These are phyloP conservation scores for Xylaria palmicola DNA, from an alignment of 495 filamentous ascomycete genomes.

Conservation along the genomic window DNA sequence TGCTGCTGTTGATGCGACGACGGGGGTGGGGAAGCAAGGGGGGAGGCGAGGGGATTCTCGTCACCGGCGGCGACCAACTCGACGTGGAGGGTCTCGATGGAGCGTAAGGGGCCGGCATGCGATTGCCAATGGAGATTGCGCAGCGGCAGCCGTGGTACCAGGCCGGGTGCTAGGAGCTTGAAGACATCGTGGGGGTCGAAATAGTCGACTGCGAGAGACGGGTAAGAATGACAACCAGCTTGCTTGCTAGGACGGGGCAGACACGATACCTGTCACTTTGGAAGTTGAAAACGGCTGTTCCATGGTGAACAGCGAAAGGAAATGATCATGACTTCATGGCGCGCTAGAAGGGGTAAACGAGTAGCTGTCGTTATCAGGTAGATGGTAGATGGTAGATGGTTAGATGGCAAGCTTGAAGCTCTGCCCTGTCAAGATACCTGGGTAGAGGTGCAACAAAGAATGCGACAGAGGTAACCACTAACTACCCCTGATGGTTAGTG, in stretches of 20 bases:
- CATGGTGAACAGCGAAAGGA: slow-evolving; percentile 46
- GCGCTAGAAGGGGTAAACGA: neutral
- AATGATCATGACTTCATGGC: slow-evolving; percentile 25
- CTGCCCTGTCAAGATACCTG: too few species aligned
- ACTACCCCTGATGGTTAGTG: too few species aligned
- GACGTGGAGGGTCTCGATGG: slow-evolving; percentile 88
- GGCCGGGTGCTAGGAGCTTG: slow-evolving; percentile 70
- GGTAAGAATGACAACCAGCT: slow-evolving; percentile 14
- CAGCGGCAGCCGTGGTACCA: slow-evolving; percentile 80
- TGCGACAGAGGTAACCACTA: too few species aligned
- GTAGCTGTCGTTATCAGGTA: neutral
- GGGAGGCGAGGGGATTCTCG: slow-evolving; percentile 38
- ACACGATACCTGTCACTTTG: slow-evolving; percentile 64
- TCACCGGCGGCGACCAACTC: slow-evolving; percentile 67
- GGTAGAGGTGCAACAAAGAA: too few species aligned
- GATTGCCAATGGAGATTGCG: slow-evolving; percentile 97
- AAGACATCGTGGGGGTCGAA: slow-evolving; percentile 88
- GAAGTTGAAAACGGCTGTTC: slow-evolving; percentile 64
- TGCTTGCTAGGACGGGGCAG: neutral
- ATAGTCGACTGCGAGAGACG: slow-evolving; percentile 62
- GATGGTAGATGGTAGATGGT: too few species aligned
- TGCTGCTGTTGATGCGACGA: slow-evolving; percentile 34
- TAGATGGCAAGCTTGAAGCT: too few species aligned
- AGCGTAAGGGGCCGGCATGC: slow-evolving; percentile 81
- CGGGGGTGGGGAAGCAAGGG: slow-evolving; percentile 37